These are phyloP conservation scores for Ceratocystis huliohia DNA, from an alignment of 2,329 filamentous ascomycete species.

Conservation along the genomic window DNA sequence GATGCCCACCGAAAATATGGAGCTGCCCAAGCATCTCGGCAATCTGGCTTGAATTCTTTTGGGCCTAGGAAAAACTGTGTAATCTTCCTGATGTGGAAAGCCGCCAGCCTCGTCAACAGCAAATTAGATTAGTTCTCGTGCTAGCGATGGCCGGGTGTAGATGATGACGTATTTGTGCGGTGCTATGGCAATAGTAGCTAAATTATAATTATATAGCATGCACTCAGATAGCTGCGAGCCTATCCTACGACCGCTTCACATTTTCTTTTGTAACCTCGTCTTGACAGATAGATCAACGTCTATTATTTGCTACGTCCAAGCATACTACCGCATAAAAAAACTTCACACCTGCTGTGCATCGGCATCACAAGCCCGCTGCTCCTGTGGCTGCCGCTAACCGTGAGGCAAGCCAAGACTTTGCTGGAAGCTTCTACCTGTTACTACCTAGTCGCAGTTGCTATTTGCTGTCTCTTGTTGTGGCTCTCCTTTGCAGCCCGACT, in stretches of 20 bases:
- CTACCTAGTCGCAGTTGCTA: not conserved
- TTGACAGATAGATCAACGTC: no score
- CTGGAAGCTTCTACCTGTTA: not conserved
- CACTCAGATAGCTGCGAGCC: no score
- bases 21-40: not conserved
- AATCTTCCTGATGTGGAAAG: not conserved
- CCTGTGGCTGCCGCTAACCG: no score
- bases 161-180: not conserved
- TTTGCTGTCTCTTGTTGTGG: not conserved
- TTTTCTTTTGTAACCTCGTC: no score
- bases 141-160: not conserved
- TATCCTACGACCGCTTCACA: no score
- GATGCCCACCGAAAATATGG: not conserved
- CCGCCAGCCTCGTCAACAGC: not conserved
- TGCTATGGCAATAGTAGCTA: not conserved
- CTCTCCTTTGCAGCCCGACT: not conserved
- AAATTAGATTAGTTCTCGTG: not conserved
- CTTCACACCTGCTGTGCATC: no score
- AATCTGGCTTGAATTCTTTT: not conserved
- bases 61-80: not conserved
- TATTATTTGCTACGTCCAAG: no score
- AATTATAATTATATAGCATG: no score
- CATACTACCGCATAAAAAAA: no score
- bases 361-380: no score
- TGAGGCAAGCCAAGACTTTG: no score